phyloP scores from a whole-genome alignment of 495 filamentous ascomycete species.

The Talaromyces stipitatus region DNA sequence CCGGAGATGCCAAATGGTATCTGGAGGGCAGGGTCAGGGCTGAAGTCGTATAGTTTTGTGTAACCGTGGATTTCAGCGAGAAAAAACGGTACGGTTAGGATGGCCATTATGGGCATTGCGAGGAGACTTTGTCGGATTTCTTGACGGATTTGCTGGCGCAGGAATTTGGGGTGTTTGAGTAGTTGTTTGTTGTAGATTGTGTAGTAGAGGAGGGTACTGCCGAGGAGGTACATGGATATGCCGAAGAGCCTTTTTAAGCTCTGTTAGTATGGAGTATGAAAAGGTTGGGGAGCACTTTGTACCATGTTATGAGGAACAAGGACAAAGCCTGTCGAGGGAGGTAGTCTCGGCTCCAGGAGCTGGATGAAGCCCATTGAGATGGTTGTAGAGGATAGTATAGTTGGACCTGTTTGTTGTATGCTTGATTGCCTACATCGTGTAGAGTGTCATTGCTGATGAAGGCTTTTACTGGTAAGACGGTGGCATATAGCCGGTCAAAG shows the following conservation, averaged over 20 bases:
- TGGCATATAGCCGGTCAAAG: constrained; percentile 63
- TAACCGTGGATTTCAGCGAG: constrained; percentile 59
- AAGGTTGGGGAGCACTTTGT: neutral
- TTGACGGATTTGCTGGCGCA: constrained; percentile 66
- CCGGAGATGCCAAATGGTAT: constrained; percentile 38
- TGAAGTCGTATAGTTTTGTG: constrained; percentile 57
- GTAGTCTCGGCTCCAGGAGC: constrained; percentile 59
- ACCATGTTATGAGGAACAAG: constrained; percentile 67
- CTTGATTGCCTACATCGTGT: neutral
- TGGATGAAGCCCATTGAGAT: constrained; percentile 57
- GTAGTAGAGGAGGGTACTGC: constrained; percentile 61
- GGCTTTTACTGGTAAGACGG: constrained; percentile 43
- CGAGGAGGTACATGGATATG: constrained; percentile 59
- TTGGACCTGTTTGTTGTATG: constrained; percentile 33
- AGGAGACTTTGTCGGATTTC: constrained; percentile 57
- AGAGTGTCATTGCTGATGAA: neutral
- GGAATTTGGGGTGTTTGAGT: constrained; percentile 66
- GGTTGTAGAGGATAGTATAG: constrained; percentile 53
- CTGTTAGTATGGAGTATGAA: neutral
- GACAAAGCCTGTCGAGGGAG: constrained; percentile 55
- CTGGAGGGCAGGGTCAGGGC: constrained; percentile 21
- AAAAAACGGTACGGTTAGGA: constrained; percentile 59
- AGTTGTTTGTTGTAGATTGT: constrained; percentile 71
- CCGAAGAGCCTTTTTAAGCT: constrained; percentile 54
- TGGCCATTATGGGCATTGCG: constrained; percentile 59